These are phyloP conservation scores for Beauveria medogensis DNA, from an alignment of 2,329 filamentous ascomycete genomes.

Conservation along the genomic window DNA sequence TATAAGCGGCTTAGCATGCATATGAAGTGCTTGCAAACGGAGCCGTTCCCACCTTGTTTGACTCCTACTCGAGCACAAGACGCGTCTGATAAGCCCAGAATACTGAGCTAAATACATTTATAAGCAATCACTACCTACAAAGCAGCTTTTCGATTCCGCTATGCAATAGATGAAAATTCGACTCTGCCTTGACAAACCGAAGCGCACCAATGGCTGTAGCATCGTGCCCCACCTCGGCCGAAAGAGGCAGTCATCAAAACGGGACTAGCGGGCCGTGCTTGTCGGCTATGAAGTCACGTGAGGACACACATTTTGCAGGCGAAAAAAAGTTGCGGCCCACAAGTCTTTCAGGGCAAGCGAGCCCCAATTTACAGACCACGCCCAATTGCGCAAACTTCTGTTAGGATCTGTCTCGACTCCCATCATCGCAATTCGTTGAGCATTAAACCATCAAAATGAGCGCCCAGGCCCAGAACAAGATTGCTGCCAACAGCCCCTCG, in stretches of 20 bases:
- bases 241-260: neutral
- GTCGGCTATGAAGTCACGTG: conserved; percentile 3
- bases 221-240: neutral
- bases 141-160: neutral
- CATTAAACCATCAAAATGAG: conserved; percentile 49
- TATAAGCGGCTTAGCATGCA: neutral
- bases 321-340: conserved; percentile 8
- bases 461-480: conserved; percentile 85
- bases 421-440: conserved; percentile 25
- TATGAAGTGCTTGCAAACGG: neutral
- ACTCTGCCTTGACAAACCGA: neutral
- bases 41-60: neutral
- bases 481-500: conserved; percentile 93
- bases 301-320: neutral
- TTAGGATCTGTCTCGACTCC: conserved; percentile 18
- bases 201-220: no score
- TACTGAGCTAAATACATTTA: neutral
- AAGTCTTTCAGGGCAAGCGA: conserved; percentile 26
- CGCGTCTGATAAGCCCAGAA: no score
- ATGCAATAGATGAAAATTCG: neutral
- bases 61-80: neutral
- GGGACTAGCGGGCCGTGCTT: neutral
- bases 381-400: conserved; percentile 22
- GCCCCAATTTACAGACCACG: conserved; percentile 33
- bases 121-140: neutral